A percentile compares a stretch with the other conserved stretches of the same genome.
Evolutionary conservation across 1,284 basidiomycete species (phyloP).

Genomic region (Coniophora puteana): DNA sequence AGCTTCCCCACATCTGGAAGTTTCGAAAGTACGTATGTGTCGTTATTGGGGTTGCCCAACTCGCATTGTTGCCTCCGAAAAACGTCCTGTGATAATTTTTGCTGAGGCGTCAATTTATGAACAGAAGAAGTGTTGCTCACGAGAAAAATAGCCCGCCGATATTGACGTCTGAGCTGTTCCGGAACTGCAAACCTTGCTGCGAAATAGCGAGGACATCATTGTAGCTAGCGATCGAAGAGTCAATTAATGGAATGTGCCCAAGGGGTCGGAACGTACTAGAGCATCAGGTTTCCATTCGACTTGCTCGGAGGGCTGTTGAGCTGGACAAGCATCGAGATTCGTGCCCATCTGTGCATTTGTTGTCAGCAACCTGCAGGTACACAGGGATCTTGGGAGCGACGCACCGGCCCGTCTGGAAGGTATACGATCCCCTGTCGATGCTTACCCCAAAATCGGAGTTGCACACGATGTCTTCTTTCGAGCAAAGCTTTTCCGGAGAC

Average conservation of each 20-base stretch:
- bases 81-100: conserved; percentile 48
- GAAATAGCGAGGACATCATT: conserved; percentile 52
- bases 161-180: conserved; percentile 39
- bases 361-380: conserved; percentile 1
- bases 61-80: conserved; percentile 64
- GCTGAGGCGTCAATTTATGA: conserved; percentile 2
- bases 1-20: conserved; percentile 52
- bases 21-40: conserved; percentile 72
- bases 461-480: conserved; percentile 54
- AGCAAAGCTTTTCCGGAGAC: conserved; percentile 52
- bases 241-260: conserved; percentile 7
- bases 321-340: conserved; percentile 52
- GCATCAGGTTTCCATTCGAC: conserved; percentile 53
- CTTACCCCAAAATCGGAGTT: conserved; percentile 69
- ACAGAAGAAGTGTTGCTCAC: conserved; percentile 34
- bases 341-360: conserved; percentile 47
- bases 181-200: conserved; percentile 49
- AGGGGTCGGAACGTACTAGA: conserved; percentile 41
- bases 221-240: conserved; percentile 40
- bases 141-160: conserved; percentile 65
- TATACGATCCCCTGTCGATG: conserved; percentile 68
- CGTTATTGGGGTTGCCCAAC: conserved; percentile 60
- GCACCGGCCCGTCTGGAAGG: conserved; percentile 56
- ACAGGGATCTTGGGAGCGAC: conserved; percentile 18
- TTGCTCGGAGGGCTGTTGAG: conserved; percentile 51